phyloP scores from a whole-genome alignment of 805 yeast genomes.

The Candida odintsovae region DNA sequence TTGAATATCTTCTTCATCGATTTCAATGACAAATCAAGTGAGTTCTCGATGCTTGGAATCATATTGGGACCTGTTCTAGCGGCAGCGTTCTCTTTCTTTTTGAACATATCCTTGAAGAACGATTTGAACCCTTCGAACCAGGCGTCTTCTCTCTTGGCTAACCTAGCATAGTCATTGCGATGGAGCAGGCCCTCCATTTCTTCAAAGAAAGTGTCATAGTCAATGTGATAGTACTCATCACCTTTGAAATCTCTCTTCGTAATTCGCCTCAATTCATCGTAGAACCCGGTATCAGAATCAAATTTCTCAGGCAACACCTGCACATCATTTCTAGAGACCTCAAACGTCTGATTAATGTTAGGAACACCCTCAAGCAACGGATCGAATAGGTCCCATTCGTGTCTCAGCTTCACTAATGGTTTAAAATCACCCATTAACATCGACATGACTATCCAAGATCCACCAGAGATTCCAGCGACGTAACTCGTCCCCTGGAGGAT shows the following conservation, averaged over 20 bases:
- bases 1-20: conserved; percentile 30
- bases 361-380: conserved; percentile 55
- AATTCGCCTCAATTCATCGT: conserved; percentile 16
- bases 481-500: conserved; percentile 66
- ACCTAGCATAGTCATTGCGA: conserved; percentile 5
- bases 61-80: conserved; percentile 10
- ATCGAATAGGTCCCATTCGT: conserved; percentile 38
- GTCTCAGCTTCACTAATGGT: conserved; percentile 30
- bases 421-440: conserved; percentile 32
- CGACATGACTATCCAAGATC: conserved; percentile 61
- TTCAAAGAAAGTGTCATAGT: conserved; percentile 16
- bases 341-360: conserved; percentile 36
- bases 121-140: conserved; percentile 19
- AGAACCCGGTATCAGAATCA: conserved; percentile 19
- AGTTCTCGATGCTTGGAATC: conserved; percentile 16
- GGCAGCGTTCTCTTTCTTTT: conserved; percentile 17
- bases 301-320: conserved; percentile 20
- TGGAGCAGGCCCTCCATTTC: conserved; percentile 13
- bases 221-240: conserved; percentile 3
- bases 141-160: conserved; percentile 13
- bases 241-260: conserved; percentile 5
- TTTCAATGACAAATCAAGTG: conserved; percentile 21
- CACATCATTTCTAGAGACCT: conserved; percentile 23
- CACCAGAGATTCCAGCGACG: conserved; percentile 77
- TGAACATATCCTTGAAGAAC: conserved; percentile 22